Conservation (phyloP, 805 yeast species). For the Monosporozyma aquatica region DNA sequence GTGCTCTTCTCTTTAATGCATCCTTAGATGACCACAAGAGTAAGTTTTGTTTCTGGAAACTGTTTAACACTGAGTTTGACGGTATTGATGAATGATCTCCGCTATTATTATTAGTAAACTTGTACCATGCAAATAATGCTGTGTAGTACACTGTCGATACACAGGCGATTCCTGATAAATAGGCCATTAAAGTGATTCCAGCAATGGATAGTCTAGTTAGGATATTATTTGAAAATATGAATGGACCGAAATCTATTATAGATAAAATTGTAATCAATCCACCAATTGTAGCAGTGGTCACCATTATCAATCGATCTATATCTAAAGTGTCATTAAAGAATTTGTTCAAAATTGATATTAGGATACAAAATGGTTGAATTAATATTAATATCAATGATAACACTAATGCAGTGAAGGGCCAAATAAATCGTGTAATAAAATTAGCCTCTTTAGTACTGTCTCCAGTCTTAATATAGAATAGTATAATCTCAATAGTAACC, state of each 20-base stretch:
- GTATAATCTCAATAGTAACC: constrained; percentile 25
- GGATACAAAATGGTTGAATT: constrained; percentile 25
- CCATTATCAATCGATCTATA: constrained; percentile 16
- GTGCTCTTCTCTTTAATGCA: constrained; percentile 12
- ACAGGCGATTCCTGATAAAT: constrained; percentile 28
- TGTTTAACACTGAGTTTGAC: constrained; percentile 3
- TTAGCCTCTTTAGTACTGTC: constrained; percentile 14
- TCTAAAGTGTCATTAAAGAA: constrained; percentile 23
- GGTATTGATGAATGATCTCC: not conserved
- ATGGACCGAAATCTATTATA: constrained; percentile 24
- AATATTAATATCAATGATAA: constrained; percentile 20
- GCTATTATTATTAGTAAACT: constrained; percentile 2
- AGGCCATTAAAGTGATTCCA: constrained; percentile 28
- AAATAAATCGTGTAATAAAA: constrained; percentile 17
- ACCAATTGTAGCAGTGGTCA: constrained; percentile 13
- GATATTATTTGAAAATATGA: constrained; percentile 20
- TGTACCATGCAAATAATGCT: constrained; percentile 12
- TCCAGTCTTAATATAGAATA: constrained; percentile 26
- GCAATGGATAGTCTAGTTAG: constrained; percentile 27
- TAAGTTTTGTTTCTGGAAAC: constrained; percentile 12
- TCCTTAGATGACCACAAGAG: constrained; percentile 22
- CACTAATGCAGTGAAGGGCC: constrained; percentile 22
- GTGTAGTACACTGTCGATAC: constrained; percentile 27
- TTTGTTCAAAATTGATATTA: constrained; percentile 23
- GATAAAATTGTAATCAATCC: constrained; percentile 12